phyloP scores from a whole-genome alignment of 176 grass and related monocot genomes.

The Aegilops speltoides region DNA sequence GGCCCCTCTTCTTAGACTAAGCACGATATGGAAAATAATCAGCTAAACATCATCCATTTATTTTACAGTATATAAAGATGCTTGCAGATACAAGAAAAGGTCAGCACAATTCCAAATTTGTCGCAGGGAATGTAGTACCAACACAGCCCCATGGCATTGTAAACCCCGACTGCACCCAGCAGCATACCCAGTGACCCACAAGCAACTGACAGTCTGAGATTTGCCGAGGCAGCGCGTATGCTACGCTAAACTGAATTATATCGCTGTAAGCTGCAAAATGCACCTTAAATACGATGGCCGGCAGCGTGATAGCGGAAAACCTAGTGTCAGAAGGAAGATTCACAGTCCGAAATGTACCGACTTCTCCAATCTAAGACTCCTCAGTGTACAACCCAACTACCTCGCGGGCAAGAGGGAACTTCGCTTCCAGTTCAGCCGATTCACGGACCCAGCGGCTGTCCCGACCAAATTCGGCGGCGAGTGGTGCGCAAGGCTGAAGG shows the following conservation, averaged over 20 bases:
- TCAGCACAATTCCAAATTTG: not conserved
- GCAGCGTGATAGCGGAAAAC: not conserved
- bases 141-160: not conserved
- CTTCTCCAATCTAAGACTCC: not conserved
- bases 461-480: not conserved
- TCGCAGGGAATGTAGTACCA: not conserved
- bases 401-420: not conserved
- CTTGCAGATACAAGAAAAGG: not conserved
- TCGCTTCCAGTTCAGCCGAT: not conserved
- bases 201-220: not conserved
- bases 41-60: not conserved
- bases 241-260: not conserved
- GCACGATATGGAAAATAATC: not conserved
- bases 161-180: not conserved
- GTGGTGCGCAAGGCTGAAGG: not conserved
- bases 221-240: not conserved
- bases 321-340: not conserved
- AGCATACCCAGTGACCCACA: not conserved
- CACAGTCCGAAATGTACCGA: not conserved
- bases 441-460: not conserved
- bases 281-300: not conserved
- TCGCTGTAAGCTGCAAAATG: not conserved
- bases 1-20: conserved; percentile 98
- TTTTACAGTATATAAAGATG: not conserved
- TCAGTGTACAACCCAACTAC: not conserved